These are phyloP conservation scores for Alternaria metachromatica DNA, from an alignment of 2,329 filamentous ascomycete species.

Conservation along the genomic window DNA sequence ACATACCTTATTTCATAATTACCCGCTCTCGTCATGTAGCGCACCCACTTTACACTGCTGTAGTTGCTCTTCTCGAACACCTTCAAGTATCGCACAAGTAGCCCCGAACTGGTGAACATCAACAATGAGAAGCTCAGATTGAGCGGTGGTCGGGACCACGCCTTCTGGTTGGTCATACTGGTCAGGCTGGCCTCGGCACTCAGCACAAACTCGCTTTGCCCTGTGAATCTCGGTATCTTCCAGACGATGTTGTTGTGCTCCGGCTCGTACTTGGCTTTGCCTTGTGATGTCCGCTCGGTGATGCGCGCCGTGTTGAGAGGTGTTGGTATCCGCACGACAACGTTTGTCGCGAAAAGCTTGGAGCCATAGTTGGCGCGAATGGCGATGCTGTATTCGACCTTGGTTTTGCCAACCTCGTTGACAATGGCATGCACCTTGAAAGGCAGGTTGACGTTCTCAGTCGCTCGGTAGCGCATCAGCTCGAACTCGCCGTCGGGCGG, in stretches of 20 bases:
- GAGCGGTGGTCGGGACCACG: conserved; percentile 91
- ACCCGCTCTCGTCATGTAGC: conserved; percentile 97
- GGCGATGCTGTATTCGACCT: conserved; percentile 98
- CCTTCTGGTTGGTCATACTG: conserved; percentile 97
- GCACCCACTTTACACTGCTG: conserved; percentile 97
- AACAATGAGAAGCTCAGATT: conserved; percentile 91
- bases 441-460: conserved; percentile 96
- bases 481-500: conserved; percentile 98
- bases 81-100: conserved; percentile 93
- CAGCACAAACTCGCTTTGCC: conserved; percentile 95
- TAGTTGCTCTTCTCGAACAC: conserved; percentile 99
- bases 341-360: conserved; percentile 97
- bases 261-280: conserved; percentile 98
- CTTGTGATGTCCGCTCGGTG: conserved; percentile 89
- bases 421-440: conserved; percentile 99
- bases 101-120: conserved; percentile 96
- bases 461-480: conserved; percentile 97
- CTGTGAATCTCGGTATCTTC: conserved; percentile 98
- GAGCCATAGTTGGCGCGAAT: conserved; percentile 96
- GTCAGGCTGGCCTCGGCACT: conserved; percentile 92
- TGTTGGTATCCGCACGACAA: conserved; percentile 91
- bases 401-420: conserved; percentile 94
- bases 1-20: conserved; percentile 92
- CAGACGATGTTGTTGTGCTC: conserved; percentile 98
- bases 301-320: conserved; percentile 96